Percentiles rank a stretch among this genome's conserved stretches.
phyloP scores from a whole-genome alignment of 352 stramenopile species.

The Globisporangium yorkense region DNA sequence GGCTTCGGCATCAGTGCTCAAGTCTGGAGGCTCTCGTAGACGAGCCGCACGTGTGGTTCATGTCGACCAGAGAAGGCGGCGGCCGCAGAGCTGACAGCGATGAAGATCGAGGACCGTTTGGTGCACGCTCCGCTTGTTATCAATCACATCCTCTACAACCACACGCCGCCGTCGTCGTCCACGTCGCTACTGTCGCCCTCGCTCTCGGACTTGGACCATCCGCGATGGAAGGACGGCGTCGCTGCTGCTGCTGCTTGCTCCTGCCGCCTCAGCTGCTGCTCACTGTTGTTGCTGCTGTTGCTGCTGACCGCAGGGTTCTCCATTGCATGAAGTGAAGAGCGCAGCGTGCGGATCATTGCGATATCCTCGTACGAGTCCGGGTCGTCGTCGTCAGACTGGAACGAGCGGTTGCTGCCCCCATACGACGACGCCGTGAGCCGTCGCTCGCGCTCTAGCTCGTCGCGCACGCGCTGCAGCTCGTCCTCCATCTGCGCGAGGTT shows the following conservation, averaged over 20 bases:
- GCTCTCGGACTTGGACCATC: conserved; percentile 13
- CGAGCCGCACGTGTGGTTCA: too few relatives aligned
- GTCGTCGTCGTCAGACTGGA: conserved; percentile 6
- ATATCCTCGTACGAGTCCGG: conserved; percentile 27
- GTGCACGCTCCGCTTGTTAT: too few relatives aligned
- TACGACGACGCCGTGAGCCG: conserved; percentile 24
- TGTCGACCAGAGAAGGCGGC: too few relatives aligned
- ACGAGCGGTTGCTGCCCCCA: conserved; percentile 25
- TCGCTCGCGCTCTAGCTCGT: conserved; percentile 46
- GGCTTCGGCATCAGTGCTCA: too few relatives aligned
- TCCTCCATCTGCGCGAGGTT: conserved; percentile 42
- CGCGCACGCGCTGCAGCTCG: conserved; percentile 43
- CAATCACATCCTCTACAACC: conserved; percentile 25
- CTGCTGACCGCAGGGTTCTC: conserved; percentile 4
- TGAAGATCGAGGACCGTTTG: too few relatives aligned
- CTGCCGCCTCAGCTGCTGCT: conserved; percentile 12
- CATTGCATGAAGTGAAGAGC: conserved; percentile 26
- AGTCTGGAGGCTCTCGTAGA: too few relatives aligned
- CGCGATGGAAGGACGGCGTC: conserved; percentile 4
- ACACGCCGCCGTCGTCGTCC: conserved; percentile 48
- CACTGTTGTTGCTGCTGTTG: conserved; percentile 11
- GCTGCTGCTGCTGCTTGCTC: neutral
- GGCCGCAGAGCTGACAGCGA: too few relatives aligned
- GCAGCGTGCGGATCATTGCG: conserved; percentile 28
- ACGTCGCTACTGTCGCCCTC: conserved; percentile 25